A percentile compares a stretch with the other conserved stretches of the same genome.
These are phyloP conservation scores for Ophiocordyceps robertsii DNA, from an alignment of 2,329 filamentous ascomycete genomes.

Conservation along the genomic window DNA sequence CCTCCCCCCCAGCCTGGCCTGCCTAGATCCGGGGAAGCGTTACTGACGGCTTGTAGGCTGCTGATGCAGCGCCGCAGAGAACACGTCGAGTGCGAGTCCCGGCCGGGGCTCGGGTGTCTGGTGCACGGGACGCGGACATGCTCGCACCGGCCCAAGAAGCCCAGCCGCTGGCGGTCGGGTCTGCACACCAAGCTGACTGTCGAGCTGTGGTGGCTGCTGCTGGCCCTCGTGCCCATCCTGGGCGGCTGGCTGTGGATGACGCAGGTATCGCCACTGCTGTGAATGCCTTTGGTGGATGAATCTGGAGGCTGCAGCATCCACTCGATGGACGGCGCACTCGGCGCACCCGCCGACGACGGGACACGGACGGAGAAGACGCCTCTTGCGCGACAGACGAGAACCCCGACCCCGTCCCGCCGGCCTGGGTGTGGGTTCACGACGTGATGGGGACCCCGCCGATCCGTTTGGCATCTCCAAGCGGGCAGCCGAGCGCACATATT, in stretches of 20 bases:
- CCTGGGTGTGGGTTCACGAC: no score
- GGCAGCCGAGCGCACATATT: no score
- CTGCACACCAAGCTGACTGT: constrained; percentile 25
- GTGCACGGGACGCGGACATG: constrained; percentile 37
- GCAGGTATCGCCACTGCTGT: not conserved
- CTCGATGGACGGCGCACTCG: no score
- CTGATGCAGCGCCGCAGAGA: constrained; percentile 46
- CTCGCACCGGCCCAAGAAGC: constrained; percentile 28
- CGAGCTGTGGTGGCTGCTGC: constrained; percentile 29
- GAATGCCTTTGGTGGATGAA: no score
- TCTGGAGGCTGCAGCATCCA: no score
- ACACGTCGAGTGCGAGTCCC: constrained; percentile 47
- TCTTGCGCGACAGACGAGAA: no score
- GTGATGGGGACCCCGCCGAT: no score
- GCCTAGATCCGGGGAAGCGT: not conserved
- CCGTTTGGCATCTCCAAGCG: no score
- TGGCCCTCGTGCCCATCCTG: constrained; percentile 26
- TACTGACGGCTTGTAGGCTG: constrained; percentile 21
- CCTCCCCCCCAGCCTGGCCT: no score
- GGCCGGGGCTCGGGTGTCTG: constrained; percentile 41
- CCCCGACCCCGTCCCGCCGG: no score
- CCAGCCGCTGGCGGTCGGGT: constrained; percentile 30
- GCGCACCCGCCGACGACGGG: no score
- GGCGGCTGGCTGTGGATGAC: not conserved
- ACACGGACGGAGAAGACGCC: no score